Base-by-base conservation (phyloP, 208 protist species). In the Trypanosomatidae sp. region DNA sequence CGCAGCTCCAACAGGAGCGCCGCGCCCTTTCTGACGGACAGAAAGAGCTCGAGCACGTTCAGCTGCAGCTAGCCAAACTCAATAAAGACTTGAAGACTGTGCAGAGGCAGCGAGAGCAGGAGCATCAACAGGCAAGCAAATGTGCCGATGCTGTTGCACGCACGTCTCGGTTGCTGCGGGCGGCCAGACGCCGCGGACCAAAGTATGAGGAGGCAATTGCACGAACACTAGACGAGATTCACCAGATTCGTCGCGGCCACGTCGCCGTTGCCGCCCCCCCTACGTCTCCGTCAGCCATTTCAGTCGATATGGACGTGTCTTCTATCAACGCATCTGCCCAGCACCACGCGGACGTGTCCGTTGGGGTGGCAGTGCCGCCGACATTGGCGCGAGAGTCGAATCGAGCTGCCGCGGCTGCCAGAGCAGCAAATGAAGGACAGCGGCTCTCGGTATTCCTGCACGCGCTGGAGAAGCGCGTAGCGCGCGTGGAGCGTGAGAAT, bases 401-500 rank as follows among this genome's bases (percentile, higher is more conserved):
- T 39, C 72, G 53, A 30, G 65, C 44, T 0, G 53, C 55, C 3
- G 65, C 72, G 2, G 64, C 72, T 39, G 50, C 19, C 8, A 50
- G 68, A 10, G 49, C 44, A 10, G 47, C 70, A 6, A 75, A 62
- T 28, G 52, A 49, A 5, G 58, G 39, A 2, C 74, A 70, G 52
- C 70, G 52, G 8, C 52, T 33, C 36, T 44, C 62, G 5, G 52
- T 75, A 1, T 36, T 58, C 19, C 43, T 66, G n/a, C 44, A 71
- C 44, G 17, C 25, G 19, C 65, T 60, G 49, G 41, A 28, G 46
- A n/a, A 49, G 36, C 65, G 46, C n/a, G 72, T 71, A 36, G 41
- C 55, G n/a, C 25, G 19, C 22, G 49, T 76, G 49, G 72, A 76
- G 56, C 47, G 62, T n/a, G 72, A 76, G 47, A 76, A 76, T 55